Evolutionary conservation across 805 yeast genomes (phyloP).

Genomic region (Saturnispora hagleri): DNA sequence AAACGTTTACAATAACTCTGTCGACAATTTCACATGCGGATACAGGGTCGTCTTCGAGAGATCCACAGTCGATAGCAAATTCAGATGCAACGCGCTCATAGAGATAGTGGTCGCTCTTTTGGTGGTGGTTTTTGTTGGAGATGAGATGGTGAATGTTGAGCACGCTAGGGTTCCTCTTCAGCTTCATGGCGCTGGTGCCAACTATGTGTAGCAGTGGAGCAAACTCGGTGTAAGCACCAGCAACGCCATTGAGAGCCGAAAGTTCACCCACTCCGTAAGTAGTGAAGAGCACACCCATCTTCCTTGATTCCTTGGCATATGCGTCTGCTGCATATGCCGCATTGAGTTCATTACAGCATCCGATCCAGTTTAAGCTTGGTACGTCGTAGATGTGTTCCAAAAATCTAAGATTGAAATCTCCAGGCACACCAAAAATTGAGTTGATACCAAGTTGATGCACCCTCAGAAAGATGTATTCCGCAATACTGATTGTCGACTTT

Average conservation of each 20-base stretch:
- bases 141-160: slow-evolving; percentile 49
- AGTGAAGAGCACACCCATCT: slow-evolving; percentile 67
- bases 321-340: slow-evolving; percentile 89
- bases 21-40: slow-evolving; percentile 61
- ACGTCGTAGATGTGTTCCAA: slow-evolving; percentile 69
- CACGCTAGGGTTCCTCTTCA: slow-evolving; percentile 11
- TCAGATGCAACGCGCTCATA: slow-evolving; percentile 55
- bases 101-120: slow-evolving; percentile 55
- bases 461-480: slow-evolving; percentile 60
- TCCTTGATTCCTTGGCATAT: slow-evolving; percentile 56
- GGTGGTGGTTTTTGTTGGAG: slow-evolving; percentile 38
- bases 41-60: slow-evolving; percentile 34
- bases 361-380: slow-evolving; percentile 76
- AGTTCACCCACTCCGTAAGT: slow-evolving; percentile 91
- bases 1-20: slow-evolving; percentile 47
- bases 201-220: slow-evolving; percentile 78
- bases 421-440: slow-evolving; percentile 74
- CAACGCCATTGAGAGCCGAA: slow-evolving; percentile 76
- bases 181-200: slow-evolving; percentile 40
- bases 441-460: slow-evolving; percentile 61
- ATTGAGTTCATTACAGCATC: slow-evolving; percentile 83
- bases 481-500: background rate
- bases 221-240: slow-evolving; percentile 85
- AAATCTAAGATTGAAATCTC: slow-evolving; percentile 71
- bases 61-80: slow-evolving; percentile 45